These are phyloP conservation scores for Apiotrichum veenhuisii DNA, from an alignment of 1,284 basidiomycete species.

Conservation along the genomic window DNA sequence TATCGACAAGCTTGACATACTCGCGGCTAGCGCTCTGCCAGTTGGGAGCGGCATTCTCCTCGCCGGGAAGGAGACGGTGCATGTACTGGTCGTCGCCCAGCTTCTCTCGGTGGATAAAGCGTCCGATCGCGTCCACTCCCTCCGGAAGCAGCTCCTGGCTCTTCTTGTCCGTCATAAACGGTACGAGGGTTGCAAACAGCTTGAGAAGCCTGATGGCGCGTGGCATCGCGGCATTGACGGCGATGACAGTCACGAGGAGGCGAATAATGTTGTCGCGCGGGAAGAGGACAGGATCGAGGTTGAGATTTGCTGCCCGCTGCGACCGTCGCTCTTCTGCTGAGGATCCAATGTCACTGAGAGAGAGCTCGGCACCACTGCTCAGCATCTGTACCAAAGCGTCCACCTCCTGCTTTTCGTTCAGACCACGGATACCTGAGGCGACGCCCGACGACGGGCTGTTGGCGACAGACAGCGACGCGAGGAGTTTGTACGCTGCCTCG, in stretches of 20 bases:
- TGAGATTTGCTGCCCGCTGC: slow-evolving; percentile 51
- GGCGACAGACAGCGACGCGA: slow-evolving; percentile 26
- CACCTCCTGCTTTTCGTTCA: slow-evolving; percentile 64
- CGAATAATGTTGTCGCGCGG: slow-evolving; percentile 65
- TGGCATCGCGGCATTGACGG: slow-evolving; percentile 63
- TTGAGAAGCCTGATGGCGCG: slow-evolving; percentile 66
- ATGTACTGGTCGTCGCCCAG: slow-evolving; percentile 49
- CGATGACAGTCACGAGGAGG: slow-evolving; percentile 73
- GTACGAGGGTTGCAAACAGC: slow-evolving; percentile 60
- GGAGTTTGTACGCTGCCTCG: slow-evolving; percentile 45
- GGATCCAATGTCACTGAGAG: slow-evolving; percentile 58
- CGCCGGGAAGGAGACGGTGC: slow-evolving; percentile 50
- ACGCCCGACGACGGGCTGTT: slow-evolving; percentile 26
- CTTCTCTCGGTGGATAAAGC: slow-evolving; percentile 28
- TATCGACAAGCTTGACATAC: slow-evolving; percentile 60
- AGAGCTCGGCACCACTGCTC: slow-evolving; percentile 39
- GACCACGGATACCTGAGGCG: slow-evolving; percentile 63
- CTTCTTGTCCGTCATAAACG: slow-evolving; percentile 49
- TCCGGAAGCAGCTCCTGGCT: slow-evolving; percentile 60
- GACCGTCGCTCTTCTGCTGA: slow-evolving; percentile 59
- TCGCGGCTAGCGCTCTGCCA: slow-evolving; percentile 60
- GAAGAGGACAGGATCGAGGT: slow-evolving; percentile 61
- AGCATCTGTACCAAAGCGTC: slow-evolving; percentile 64
- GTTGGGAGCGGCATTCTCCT: slow-evolving; percentile 55
- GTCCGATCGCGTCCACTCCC: slow-evolving; percentile 62